These are phyloP conservation scores for Boletus insuetus DNA, from an alignment of 768 basidiomycete species.

Conservation along the genomic window DNA sequence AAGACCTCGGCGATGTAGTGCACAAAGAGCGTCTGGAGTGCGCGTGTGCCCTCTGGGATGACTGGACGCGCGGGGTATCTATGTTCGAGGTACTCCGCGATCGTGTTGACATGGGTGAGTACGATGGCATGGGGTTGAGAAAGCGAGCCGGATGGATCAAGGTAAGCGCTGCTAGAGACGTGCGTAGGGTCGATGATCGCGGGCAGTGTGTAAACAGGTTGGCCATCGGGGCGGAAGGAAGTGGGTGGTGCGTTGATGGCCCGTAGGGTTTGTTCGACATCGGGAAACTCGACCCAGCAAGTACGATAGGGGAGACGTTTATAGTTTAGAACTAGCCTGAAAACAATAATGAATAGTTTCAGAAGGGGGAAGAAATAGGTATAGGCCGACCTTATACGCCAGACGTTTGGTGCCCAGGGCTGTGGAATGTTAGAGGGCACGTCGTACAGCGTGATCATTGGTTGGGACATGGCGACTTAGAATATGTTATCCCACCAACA, in stretches of 20 bases:
- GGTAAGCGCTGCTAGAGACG: neutral
- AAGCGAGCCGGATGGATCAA: conserved; percentile 12
- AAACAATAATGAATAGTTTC: neutral
- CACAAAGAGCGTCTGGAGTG: conserved; percentile 66
- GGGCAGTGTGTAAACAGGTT: conserved; percentile 65
- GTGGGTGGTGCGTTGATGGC: conserved; percentile 60
- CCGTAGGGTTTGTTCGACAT: conserved; percentile 60
- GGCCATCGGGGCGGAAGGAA: conserved; percentile 50
- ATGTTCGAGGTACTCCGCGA: conserved; percentile 70
- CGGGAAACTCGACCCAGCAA: conserved; percentile 65
- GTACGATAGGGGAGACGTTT: conserved; percentile 71
- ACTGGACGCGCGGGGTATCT: conserved; percentile 68
- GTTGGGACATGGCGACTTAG: conserved; percentile 37
- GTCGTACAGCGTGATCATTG: conserved; percentile 65
- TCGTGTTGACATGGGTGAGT: conserved; percentile 56
- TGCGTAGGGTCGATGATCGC: conserved; percentile 57
- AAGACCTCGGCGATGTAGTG: conserved; percentile 68
- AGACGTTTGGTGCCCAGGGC: conserved; percentile 76
- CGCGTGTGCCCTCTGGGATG: conserved; percentile 67
- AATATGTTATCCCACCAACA: neutral
- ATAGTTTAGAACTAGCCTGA: conserved; percentile 74
- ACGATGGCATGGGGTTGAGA: conserved; percentile 46
- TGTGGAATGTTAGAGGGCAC: conserved; percentile 56
- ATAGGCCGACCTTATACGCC: conserved; percentile 58
- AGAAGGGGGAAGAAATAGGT: neutral